These are phyloP conservation scores for Macrotyloma uniflorum DNA, from an alignment of 306 rosid species.

Conservation along the genomic window DNA sequence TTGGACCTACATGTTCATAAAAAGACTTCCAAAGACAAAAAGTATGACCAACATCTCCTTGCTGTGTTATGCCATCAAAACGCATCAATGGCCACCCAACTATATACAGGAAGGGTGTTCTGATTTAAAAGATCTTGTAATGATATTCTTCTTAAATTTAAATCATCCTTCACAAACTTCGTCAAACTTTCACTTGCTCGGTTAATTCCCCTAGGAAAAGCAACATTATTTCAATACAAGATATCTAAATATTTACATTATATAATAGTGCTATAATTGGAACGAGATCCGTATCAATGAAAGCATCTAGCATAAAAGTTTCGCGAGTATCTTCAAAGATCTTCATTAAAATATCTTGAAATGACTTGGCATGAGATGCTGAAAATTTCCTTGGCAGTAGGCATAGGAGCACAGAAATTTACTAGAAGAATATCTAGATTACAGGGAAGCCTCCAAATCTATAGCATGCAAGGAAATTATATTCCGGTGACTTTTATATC, in stretches of 20 bases:
- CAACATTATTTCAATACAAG: conserved; percentile 28
- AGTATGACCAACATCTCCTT: conserved; percentile 7
- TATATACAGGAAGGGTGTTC: not conserved
- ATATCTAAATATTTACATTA: conserved; percentile 14
- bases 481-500: too few relatives aligned
- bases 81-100: not conserved
- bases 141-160: conserved; percentile 35
- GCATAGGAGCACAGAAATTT: too few relatives aligned
- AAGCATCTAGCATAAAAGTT: conserved; percentile 4
- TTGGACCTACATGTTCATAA: conserved; percentile 11
- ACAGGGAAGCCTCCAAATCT: too few relatives aligned
- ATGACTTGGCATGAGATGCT: conserved; percentile 4
- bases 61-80: conserved; percentile 15
- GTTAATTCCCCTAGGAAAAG: conserved; percentile 59
- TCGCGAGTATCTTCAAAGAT: not conserved
- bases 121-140: conserved; percentile 39
- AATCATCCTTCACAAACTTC: conserved; percentile 39
- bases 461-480: too few relatives aligned
- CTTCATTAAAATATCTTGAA: conserved; percentile 1
- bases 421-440: too few relatives aligned
- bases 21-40: conserved; percentile 5
- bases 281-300: not conserved
- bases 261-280: conserved; percentile 17
- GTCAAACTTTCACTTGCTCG: conserved; percentile 46
- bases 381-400: conserved; percentile 1